Conservation (phyloP, 2,329 filamentous ascomycete genomes). For the Epichloe gansuensis region DNA sequence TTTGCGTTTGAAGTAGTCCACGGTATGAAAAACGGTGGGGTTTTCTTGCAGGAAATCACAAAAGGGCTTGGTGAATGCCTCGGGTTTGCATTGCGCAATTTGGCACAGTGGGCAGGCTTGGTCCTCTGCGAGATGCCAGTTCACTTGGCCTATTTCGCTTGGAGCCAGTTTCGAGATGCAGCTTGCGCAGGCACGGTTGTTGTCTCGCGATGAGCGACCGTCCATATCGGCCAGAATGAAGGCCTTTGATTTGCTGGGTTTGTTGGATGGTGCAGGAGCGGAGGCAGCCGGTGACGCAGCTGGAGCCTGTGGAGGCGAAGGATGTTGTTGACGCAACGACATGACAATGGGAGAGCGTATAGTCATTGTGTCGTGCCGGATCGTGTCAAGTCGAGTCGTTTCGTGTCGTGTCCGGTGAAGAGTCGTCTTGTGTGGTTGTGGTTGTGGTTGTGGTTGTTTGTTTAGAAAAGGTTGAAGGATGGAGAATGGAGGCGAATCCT, state of each 20-base stretch:
- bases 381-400: too few species aligned
- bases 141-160: slow-evolving; percentile 18
- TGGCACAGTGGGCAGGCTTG: slow-evolving; percentile 25
- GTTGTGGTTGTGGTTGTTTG: too few species aligned
- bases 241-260: slow-evolving; percentile 21
- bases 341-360: slow-evolving; percentile 33
- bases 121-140: slow-evolving; percentile 17
- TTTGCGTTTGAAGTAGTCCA: slow-evolving; percentile 64
- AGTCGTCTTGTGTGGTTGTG: too few species aligned
- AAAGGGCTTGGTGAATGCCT: slow-evolving; percentile 71
- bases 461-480: too few species aligned
- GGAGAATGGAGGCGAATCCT: too few species aligned
- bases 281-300: slow-evolving; percentile 11
- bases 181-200: slow-evolving; percentile 25
- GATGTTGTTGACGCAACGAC: slow-evolving; percentile 29
- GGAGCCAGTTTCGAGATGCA: slow-evolving; percentile 25
- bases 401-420: too few species aligned
- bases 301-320: slow-evolving; percentile 17
- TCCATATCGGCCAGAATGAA: slow-evolving; percentile 36
- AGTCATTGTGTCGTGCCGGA: slow-evolving; percentile 25
- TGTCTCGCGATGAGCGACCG: slow-evolving; percentile 20
- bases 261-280: slow-evolving; percentile 1
- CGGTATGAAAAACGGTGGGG: slow-evolving; percentile 87
- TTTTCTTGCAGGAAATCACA: slow-evolving; percentile 79
- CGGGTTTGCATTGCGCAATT: slow-evolving; percentile 34